Conservation (phyloP, 306 rosid species). For the Mimosa pudica region DNA sequence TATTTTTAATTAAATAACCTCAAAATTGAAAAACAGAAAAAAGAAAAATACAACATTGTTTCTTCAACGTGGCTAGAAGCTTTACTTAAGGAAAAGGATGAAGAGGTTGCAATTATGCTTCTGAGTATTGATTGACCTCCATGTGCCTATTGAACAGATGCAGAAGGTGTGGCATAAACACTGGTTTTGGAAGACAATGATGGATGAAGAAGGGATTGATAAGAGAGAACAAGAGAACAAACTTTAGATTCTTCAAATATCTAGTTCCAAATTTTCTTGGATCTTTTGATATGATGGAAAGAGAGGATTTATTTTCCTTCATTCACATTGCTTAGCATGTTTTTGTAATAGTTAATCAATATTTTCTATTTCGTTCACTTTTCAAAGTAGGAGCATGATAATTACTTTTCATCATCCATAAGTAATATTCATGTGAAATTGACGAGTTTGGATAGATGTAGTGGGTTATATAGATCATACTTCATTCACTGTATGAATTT, state of each 20-base stretch:
- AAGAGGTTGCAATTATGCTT: too few relatives aligned
- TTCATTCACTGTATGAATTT: too few relatives aligned
- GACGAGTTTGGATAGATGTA: too few relatives aligned
- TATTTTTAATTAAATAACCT: too few relatives aligned
- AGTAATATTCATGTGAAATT: too few relatives aligned
- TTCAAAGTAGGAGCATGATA: not conserved
- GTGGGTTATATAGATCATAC: too few relatives aligned
- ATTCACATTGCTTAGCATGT: not conserved
- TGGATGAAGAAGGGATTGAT: not conserved
- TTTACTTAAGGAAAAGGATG: too few relatives aligned
- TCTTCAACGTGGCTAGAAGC: too few relatives aligned
- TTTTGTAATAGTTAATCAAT: not conserved
- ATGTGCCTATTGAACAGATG: not conserved
- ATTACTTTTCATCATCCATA: not conserved
- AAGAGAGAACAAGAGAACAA: not conserved
- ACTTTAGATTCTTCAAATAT: not conserved
- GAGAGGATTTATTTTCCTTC: not conserved
- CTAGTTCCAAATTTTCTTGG: not conserved
- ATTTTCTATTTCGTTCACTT: not conserved
- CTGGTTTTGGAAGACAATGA: not conserved
- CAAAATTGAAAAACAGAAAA: too few relatives aligned
- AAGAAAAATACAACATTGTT: too few relatives aligned
- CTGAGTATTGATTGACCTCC: too few relatives aligned
- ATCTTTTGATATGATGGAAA: not conserved
- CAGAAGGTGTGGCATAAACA: not conserved